Conservation (phyloP, 768 basidiomycete genomes). For the Tulasnella sp. region DNA sequence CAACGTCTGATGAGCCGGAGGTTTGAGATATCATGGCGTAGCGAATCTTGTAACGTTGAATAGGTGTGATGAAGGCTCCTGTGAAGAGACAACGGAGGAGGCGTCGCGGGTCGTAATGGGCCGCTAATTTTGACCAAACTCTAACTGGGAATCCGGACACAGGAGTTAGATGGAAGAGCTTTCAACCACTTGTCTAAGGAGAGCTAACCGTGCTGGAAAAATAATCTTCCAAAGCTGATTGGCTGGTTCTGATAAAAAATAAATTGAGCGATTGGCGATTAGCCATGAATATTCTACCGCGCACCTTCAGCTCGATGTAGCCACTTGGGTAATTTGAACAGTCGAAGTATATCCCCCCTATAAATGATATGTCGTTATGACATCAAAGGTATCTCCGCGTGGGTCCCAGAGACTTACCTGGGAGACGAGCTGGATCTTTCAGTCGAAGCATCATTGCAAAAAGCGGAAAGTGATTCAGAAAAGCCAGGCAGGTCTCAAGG, state of each 20-base stretch:
- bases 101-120: conserved; percentile 35
- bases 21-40: conserved; percentile 32
- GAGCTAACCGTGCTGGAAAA: conserved; percentile 36
- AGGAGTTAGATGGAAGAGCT: not conserved
- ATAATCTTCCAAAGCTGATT: conserved; percentile 34
- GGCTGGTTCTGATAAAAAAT: conserved; percentile 32
- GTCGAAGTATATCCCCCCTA: conserved; percentile 28
- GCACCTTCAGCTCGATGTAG: conserved; percentile 26
- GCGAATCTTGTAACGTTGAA: conserved; percentile 35
- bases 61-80: conserved; percentile 34
- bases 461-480: conserved; percentile 90
- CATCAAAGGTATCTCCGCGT: not conserved
- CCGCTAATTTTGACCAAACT: conserved; percentile 35
- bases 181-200: not conserved
- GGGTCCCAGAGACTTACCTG: conserved; percentile 49
- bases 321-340: conserved; percentile 16
- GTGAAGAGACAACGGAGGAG: conserved; percentile 34
- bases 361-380: not conserved
- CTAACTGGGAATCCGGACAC: conserved; percentile 29
- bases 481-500: conserved; percentile 63
- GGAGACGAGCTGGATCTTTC: conserved; percentile 79
- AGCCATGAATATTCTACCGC: not conserved
- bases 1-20: not conserved
- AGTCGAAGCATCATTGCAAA: conserved; percentile 79
- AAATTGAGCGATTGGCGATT: not conserved